Evolutionary conservation across 2,329 filamentous ascomycete genomes (phyloP), one percentile per base, ranked within the genome.

Genomic region (Nothophoma quercina): DNA sequence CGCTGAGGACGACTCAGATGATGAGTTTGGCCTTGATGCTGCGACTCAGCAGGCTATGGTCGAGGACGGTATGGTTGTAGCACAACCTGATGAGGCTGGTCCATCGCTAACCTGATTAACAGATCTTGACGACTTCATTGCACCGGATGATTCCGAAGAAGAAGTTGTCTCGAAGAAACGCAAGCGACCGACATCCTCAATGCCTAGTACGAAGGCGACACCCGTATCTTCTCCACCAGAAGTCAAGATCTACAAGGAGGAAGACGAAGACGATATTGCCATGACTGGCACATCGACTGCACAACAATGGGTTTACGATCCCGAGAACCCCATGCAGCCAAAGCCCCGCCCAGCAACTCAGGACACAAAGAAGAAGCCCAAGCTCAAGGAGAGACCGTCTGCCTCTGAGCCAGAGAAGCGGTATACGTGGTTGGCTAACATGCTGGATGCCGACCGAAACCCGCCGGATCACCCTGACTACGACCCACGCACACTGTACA

Each of bases 121-220:
- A 76, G 90, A 95, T 46, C 85, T 96, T 78, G 91, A 88, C 56
- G 90, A 96, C 71, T 98, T 98, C 66, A 81, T 98, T 19, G 92
- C 89, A 4, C 86, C 89, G 0, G 93, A 97, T 65, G 91, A 96
- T 33, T 93, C 91, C 0, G 89, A 86, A 15, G 83, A 85, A 68
- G 81, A 56, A 60, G 79, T 64, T 70, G 73, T 81, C 19, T 79
- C 88, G 0, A 89, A 85, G 69, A 96, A 96, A 76, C 79, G 88
- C 50, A 83, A 83, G 65, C 82, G 88, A n/a, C 85, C 67, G 55
- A 79, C 12, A 68, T 75, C 85, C 1, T 82, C 88, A 40, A 93
- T 93, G 82, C 85, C 64, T 78, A 85, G 7, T 59, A 75, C 49
- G 82, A 85, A 45, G 70, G 81, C 58, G 13, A 69, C 48, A 47